Conservation (phyloP, 2,329 filamentous ascomycete genomes). For the Seiridium cupressi region DNA sequence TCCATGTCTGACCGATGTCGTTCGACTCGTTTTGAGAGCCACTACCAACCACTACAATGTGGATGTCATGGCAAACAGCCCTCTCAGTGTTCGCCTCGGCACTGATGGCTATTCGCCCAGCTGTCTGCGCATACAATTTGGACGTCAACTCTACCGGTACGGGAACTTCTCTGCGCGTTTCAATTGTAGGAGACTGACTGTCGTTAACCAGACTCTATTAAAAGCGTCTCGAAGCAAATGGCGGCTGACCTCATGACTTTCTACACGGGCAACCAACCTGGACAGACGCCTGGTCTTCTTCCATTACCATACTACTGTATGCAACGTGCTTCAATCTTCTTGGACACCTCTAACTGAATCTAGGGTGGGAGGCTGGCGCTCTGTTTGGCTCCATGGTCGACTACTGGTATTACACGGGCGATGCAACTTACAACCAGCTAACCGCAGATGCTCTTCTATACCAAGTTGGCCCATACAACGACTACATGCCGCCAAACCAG, state of each 20-base stretch:
- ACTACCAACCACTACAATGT: constrained; percentile 17
- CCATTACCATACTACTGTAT: constrained; percentile 55
- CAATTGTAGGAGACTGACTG: background rate
- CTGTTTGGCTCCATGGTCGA: constrained; percentile 72
- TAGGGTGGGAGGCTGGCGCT: constrained; percentile 73
- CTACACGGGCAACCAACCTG: constrained; percentile 48
- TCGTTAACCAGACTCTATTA: constrained; percentile 44
- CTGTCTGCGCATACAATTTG: constrained; percentile 21
- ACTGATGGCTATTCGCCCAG: constrained; percentile 9
- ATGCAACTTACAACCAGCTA: constrained; percentile 68
- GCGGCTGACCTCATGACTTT: constrained; percentile 49
- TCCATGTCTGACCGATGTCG: too few species aligned
- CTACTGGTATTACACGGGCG: constrained; percentile 82
- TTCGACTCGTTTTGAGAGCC: constrained; percentile 5
- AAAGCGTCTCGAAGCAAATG: constrained; percentile 46
- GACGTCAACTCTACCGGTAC: constrained; percentile 24
- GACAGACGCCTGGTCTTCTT: constrained; percentile 49
- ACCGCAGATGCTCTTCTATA: constrained; percentile 67
- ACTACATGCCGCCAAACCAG: constrained; percentile 78
- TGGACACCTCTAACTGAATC: background rate
- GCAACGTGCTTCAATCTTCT: constrained; percentile 15
- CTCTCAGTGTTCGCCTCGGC: constrained; percentile 15
- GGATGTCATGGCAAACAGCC: constrained; percentile 16
- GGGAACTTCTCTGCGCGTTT: background rate
- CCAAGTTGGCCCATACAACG: constrained; percentile 69